phyloP scores from a whole-genome alignment of 805 yeast genomes.

The Kazachstania kunashirensis region DNA sequence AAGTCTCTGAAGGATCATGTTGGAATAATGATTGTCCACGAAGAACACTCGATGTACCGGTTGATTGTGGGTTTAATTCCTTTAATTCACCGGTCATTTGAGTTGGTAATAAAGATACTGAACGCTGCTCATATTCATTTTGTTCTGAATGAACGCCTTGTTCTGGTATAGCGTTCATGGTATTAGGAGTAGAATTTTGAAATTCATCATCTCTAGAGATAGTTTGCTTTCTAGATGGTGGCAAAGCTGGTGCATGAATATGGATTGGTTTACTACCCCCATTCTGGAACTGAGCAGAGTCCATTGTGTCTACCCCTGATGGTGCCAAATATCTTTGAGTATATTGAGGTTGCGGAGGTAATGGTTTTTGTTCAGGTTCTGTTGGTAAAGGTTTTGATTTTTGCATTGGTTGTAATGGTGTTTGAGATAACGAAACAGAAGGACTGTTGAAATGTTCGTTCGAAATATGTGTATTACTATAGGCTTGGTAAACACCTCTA shows the following conservation, averaged over 20 bases:
- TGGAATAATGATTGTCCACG: conserved; percentile 32
- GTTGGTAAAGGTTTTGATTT: conserved; percentile 18
- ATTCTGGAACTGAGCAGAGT: not conserved
- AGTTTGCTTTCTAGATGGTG: conserved; percentile 42
- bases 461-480: not conserved
- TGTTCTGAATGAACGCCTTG: conserved; percentile 1
- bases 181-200: not conserved
- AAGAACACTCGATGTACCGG: conserved; percentile 34
- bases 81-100: conserved; percentile 27
- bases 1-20: conserved; percentile 37
- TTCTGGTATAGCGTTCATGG: not conserved
- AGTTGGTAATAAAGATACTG: conserved; percentile 13
- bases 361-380: conserved; percentile 16
- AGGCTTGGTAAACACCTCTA: not conserved
- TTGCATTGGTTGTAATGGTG: conserved; percentile 31
- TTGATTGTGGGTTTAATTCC: conserved; percentile 34
- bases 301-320: not conserved
- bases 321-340: no score
- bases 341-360: conserved; percentile 16
- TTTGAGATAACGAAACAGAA: conserved; percentile 17
- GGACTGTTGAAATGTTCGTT: conserved; percentile 5
- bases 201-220: conserved; percentile 3
- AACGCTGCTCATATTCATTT: conserved; percentile 17
- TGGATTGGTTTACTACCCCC: conserved; percentile 15
- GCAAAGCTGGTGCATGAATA: conserved; percentile 44